Percentiles rank a stretch among this genome's conserved stretches.
phyloP scores from a whole-genome alignment of 176 grass and related monocot species.

The Aegilops tauschii region DNA sequence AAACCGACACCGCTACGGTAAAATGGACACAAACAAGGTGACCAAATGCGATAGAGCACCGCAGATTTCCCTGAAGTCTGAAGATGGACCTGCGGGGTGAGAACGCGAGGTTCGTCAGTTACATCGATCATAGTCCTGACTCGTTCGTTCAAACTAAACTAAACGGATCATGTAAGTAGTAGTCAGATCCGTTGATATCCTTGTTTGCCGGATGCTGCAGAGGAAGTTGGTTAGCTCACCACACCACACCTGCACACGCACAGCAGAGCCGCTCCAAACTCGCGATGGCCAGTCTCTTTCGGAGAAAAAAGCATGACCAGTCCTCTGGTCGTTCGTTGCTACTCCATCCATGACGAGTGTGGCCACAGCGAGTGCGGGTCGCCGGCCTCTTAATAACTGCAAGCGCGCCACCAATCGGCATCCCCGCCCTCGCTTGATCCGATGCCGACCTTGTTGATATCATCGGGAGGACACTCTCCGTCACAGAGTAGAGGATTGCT shows the following conservation, averaged over 20 bases:
- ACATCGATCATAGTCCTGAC: neutral
- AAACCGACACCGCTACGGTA: neutral
- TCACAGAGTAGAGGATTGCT: no score
- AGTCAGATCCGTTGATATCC: neutral
- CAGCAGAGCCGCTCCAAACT: neutral
- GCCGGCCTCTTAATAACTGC: neutral
- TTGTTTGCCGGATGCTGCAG: neutral
- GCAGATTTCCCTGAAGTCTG: no score
- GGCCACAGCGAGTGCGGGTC: neutral
- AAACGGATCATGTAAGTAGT: neutral
- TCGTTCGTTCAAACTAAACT: neutral
- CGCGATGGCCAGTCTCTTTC: neutral
- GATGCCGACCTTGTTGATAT: no score
- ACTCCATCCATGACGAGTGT: neutral
- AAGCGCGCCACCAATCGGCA: neutral
- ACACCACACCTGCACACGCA: neutral
- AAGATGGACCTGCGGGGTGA: no score
- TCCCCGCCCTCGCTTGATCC: neutral
- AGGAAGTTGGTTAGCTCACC: neutral
- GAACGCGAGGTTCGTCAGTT: no score
- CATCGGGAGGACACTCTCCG: no score
- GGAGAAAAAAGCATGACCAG: neutral
- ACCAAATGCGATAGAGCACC: no score
- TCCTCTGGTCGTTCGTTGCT: neutral
- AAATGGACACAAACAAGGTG: neutral